A percentile compares a stretch with the other conserved stretches of the same genome.
These are phyloP conservation scores for Leptographium wingfieldii DNA, from an alignment of 2,329 filamentous ascomycete species.

Conservation along the genomic window DNA sequence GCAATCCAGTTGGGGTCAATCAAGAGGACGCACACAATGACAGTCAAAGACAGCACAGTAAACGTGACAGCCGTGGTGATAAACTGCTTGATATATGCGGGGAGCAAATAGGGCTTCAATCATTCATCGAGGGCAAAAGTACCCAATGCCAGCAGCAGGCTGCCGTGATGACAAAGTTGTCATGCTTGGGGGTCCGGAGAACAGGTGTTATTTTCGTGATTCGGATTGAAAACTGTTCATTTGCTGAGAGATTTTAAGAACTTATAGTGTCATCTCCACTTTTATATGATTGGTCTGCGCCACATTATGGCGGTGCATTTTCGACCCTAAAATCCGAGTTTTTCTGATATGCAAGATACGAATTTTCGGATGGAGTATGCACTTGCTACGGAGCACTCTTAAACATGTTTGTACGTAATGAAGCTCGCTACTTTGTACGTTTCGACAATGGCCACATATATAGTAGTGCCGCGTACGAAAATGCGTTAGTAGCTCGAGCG, in stretches of 20 bases:
- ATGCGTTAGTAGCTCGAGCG: neutral
- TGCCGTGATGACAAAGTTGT: slow-evolving; percentile 12
- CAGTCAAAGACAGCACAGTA: neutral
- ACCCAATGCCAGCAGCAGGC: slow-evolving; percentile 11
- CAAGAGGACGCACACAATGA: neutral
- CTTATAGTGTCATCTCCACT: neutral
- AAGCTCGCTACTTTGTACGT: neutral
- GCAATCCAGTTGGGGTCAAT: neutral
- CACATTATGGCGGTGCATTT: neutral
- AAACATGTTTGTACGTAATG: neutral
- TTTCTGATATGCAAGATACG: too few species aligned
- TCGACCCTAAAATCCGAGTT: neutral
- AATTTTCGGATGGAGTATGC: neutral
- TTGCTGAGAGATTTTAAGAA: neutral
- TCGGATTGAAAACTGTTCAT: neutral
- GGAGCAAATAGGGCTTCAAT: neutral
- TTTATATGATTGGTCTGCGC: neutral
- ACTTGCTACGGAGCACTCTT: neutral
- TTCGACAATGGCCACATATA: neutral
- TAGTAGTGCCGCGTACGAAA: neutral
- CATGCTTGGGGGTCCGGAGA: slow-evolving; percentile 8
- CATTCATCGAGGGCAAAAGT: slow-evolving; percentile 11
- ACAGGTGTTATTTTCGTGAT: slow-evolving; percentile 1
- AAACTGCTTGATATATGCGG: neutral
- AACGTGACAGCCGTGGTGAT: neutral